Base-by-base conservation (phyloP, 352 stramenopile species). In the Phytophthora litchii region DNA sequence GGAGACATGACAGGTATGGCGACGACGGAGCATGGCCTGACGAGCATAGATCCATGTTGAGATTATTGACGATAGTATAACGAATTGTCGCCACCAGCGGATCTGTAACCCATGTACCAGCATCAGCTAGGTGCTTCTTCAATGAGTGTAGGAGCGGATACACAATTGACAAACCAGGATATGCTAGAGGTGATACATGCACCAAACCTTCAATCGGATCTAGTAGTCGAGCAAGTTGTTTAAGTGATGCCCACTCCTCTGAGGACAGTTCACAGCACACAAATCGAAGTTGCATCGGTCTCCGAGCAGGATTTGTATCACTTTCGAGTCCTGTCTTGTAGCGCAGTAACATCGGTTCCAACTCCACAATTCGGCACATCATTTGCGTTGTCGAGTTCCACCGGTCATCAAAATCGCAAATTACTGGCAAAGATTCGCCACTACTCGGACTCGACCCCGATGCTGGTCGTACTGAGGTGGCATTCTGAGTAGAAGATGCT, bases 361-460 rank as follows among this genome's bases (percentile, higher is more conserved):
- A 52, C 60, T 92, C 74, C 11, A 92, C 83, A 48, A 92, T 89
- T 16, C 83, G 74, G 57, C 78, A 88, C 47, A 92, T 88, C 83
- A 92, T 92, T 49, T 88, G 74, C 1, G 75, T 86, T 6, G 78
- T 90, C 38, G 83, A 89, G 49, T 90, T 92, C 82, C 82, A 92
- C 1, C 75, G 78, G 38, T 86, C 71, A 27, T 89, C 83, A 60
- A 88, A 84, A 55, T 92, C 80, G 25, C 83, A 92, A 36, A 91
- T 87, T n/a, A 92, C 78, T 4, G 83, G 86, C 3, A 91, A 67
- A 5, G 74, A 23, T 23, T 65, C 53, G 13, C 63, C 64, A n/a
- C 19, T 48, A 10, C 43, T 55, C 0, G 16, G 17, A 54, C 23
- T 75, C 35, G 60, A 55, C 1, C 34, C 23, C 23, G 13, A 46